phyloP scores from a whole-genome alignment of 257 asterid species.

The Plectranthus barbatus region DNA sequence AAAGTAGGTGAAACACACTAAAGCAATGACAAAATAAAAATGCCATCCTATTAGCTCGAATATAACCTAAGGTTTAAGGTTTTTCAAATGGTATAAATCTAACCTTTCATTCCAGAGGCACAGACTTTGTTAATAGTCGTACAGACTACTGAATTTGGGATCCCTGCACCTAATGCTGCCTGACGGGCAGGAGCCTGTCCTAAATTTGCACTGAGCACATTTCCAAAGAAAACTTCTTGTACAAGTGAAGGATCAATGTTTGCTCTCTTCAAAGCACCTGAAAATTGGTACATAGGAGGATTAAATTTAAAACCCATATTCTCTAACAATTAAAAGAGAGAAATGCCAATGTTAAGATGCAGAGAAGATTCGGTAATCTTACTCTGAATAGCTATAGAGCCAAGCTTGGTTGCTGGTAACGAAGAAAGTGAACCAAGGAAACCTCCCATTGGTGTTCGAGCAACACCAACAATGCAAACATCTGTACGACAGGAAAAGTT shows the following conservation, averaged over 20 bases:
- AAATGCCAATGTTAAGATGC: background rate
- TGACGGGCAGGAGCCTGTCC: constrained; percentile 99
- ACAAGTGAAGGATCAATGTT: constrained; percentile 83
- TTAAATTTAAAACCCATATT: background rate
- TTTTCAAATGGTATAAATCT: constrained; percentile 3
- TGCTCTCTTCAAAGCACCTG: constrained; percentile 93
- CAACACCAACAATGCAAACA: constrained; percentile 96
- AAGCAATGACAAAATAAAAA: background rate
- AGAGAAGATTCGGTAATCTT: constrained; percentile 23
- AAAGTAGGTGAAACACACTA: background rate
- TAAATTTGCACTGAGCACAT: constrained; percentile 93
- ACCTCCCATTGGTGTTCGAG: constrained; percentile 95
- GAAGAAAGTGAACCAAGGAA: constrained; percentile 94
- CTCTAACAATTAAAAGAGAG: background rate
- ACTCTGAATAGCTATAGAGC: constrained; percentile 87
- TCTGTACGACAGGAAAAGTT: constrained; percentile 31
- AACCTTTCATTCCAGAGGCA: constrained; percentile 99
- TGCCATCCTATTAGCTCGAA: constrained; percentile 1
- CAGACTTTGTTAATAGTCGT: constrained; percentile 95
- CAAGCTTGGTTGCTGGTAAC: constrained; percentile 87
- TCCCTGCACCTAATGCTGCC: constrained; percentile 97
- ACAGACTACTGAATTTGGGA: constrained; percentile 76
- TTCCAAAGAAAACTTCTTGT: constrained; percentile 88
- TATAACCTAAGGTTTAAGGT: background rate
- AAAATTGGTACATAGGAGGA: constrained; percentile 17